phyloP scores from a whole-genome alignment of 176 grass and related monocot species.

The Rhipidocladum racemiflorum region DNA sequence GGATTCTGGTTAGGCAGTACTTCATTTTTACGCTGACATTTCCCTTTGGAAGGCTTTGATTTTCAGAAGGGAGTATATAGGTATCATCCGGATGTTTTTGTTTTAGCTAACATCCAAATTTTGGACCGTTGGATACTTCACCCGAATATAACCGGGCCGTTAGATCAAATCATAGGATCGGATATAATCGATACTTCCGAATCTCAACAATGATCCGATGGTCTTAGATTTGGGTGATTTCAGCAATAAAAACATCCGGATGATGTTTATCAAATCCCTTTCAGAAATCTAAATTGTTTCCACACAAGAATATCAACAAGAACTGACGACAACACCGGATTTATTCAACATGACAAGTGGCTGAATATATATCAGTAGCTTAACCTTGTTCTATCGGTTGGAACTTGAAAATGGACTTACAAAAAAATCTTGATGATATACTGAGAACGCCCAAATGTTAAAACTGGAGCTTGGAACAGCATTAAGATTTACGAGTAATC shows the following conservation, averaged over 20 bases:
- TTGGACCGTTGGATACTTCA: too few species aligned
- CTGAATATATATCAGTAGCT: background rate
- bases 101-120: too few species aligned
- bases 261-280: too few species aligned
- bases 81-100: too few species aligned
- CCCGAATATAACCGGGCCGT: too few species aligned
- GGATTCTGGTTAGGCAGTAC: background rate
- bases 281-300: background rate
- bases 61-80: too few species aligned
- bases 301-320: conserved; percentile 14
- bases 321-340: background rate
- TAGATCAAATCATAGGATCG: too few species aligned
- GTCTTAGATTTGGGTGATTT: too few species aligned
- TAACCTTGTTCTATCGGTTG: background rate
- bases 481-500: background rate
- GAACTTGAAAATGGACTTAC: background rate
- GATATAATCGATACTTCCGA: too few species aligned
- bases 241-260: too few species aligned
- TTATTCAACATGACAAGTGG: background rate
- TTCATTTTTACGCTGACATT: background rate
- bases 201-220: too few species aligned
- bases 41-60: background rate
- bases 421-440: background rate
- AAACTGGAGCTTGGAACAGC: background rate
- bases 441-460: background rate